These are phyloP conservation scores for Pleurotus djamor DNA, from an alignment of 768 basidiomycete genomes.

Conservation along the genomic window DNA sequence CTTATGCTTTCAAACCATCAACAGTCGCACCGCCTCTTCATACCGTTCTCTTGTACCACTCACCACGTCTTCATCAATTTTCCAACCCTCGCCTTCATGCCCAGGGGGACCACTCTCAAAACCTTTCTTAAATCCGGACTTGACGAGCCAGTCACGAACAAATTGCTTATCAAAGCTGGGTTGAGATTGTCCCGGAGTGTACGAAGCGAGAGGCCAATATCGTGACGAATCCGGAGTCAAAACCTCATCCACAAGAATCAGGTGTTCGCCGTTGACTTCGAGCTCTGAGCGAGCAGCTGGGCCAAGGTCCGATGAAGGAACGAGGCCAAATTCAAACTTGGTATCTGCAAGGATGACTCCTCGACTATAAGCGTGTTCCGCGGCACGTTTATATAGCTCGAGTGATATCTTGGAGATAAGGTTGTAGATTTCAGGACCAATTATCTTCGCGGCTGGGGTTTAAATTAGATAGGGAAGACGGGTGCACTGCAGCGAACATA, in stretches of 20 bases:
- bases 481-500: constrained; percentile 19
- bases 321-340: constrained; percentile 96
- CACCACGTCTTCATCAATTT: constrained; percentile 74
- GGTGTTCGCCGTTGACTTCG: constrained; percentile 30
- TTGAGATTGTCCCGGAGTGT: constrained; percentile 73
- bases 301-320: constrained; percentile 31
- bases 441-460: constrained; percentile 53
- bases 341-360: constrained; percentile 97
- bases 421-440: constrained; percentile 64
- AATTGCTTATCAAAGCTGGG: constrained; percentile 98
- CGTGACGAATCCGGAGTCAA: constrained; percentile 97
- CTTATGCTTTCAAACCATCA: constrained; percentile 26
- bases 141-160: constrained; percentile 84
- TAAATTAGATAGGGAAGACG: constrained; percentile 3
- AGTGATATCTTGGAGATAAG: constrained; percentile 61
- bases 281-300: constrained; percentile 9
- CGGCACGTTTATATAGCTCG: constrained; percentile 70
- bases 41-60: constrained; percentile 78
- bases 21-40: constrained; percentile 65
- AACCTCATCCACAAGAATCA: constrained; percentile 95
- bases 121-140: constrained; percentile 71
- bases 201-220: constrained; percentile 86
- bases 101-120: constrained; percentile 73
- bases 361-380: constrained; percentile 64
- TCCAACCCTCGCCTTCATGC: constrained; percentile 71